A percentile compares a stretch with the other conserved stretches of the same genome.
phyloP scores from a whole-genome alignment of 2,329 filamentous ascomycete genomes.

The Diaporthe sp. region DNA sequence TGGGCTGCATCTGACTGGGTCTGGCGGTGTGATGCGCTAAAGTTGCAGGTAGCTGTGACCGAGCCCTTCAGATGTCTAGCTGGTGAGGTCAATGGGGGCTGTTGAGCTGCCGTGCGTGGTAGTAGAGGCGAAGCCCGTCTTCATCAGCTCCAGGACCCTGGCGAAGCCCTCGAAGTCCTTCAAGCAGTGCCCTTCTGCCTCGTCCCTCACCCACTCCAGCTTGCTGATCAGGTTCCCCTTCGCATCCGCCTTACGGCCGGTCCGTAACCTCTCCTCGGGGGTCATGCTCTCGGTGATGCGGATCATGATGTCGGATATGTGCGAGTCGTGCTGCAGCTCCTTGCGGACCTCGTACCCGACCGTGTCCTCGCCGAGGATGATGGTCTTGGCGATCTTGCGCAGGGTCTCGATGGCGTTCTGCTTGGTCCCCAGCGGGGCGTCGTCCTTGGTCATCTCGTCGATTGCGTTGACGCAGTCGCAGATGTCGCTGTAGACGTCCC shows the following conservation, averaged over 20 bases:
- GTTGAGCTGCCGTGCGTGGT: background rate
- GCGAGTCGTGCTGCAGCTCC: slow-evolving; percentile 19
- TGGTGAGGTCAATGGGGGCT: slow-evolving; percentile 5
- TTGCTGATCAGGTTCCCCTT: slow-evolving; percentile 19
- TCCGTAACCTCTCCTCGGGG: slow-evolving; percentile 26
- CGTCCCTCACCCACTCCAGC: slow-evolving; percentile 25
- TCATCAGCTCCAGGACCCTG: slow-evolving; percentile 21
- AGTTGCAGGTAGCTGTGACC: background rate
- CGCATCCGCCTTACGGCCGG: background rate
- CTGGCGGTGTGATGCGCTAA: background rate
- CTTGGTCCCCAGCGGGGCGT: slow-evolving; percentile 33
- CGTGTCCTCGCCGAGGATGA: slow-evolving; percentile 26
- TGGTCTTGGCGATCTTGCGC: slow-evolving; percentile 40
- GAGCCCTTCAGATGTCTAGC: background rate
- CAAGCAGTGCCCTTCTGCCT: background rate
- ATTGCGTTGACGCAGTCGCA: slow-evolving; percentile 27
- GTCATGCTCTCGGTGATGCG: slow-evolving; percentile 28
- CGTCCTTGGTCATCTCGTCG: slow-evolving; percentile 27
- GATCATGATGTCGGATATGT: slow-evolving; percentile 32
- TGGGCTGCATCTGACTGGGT: background rate
- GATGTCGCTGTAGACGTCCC: slow-evolving; percentile 27
- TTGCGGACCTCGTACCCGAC: slow-evolving; percentile 33
- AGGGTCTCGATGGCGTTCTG: slow-evolving; percentile 40
- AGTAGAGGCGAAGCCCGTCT: background rate
- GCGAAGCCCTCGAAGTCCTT: background rate